A percentile compares a stretch with the other conserved stretches of the same genome.
These are phyloP conservation scores for Sporothrix sp. DNA, from an alignment of 2,329 filamentous ascomycete species.

Conservation along the genomic window DNA sequence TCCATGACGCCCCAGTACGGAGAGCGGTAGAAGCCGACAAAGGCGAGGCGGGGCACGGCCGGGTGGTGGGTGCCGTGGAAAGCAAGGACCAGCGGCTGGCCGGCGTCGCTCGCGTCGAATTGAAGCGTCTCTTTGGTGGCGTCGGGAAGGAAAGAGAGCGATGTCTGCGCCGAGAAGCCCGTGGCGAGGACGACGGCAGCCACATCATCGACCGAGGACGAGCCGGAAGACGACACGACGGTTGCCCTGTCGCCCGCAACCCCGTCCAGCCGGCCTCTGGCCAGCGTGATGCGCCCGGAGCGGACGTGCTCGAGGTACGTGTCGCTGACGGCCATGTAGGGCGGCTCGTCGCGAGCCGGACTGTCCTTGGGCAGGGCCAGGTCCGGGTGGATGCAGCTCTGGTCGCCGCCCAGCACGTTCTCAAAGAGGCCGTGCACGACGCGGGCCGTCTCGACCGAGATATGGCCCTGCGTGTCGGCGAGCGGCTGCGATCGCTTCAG, in stretches of 20 bases:
- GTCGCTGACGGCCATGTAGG: conserved; percentile 61
- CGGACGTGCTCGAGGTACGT: conserved; percentile 66
- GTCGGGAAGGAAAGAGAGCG: conserved; percentile 53
- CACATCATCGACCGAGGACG: conserved; percentile 40
- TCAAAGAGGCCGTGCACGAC: conserved; percentile 43
- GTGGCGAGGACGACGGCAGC: conserved; percentile 65
- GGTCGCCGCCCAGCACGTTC: conserved; percentile 41
- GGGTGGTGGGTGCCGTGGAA: conserved; percentile 57
- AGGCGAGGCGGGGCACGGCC: conserved; percentile 55
- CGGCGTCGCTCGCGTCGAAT: conserved; percentile 43
- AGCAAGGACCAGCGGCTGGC: conserved; percentile 56
- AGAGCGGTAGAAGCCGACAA: conserved; percentile 75
- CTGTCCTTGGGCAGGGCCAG: conserved; percentile 29
- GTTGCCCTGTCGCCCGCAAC: conserved; percentile 27
- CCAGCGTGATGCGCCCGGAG: conserved; percentile 46
- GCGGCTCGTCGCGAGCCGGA: conserved; percentile 40
- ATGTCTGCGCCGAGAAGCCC: conserved; percentile 57
- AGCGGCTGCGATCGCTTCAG: conserved; percentile 50
- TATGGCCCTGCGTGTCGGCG: conserved; percentile 53
- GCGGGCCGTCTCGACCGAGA: conserved; percentile 48
- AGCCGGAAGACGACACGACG: conserved; percentile 21
- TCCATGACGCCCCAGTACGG: conserved; percentile 84
- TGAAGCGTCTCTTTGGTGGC: conserved; percentile 47
- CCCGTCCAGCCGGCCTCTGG: conserved; percentile 36
- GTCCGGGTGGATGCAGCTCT: conserved; percentile 38